These are phyloP conservation scores for Chalara sp. DNA, from an alignment of 2,329 filamentous ascomycete genomes.

Conservation along the genomic window DNA sequence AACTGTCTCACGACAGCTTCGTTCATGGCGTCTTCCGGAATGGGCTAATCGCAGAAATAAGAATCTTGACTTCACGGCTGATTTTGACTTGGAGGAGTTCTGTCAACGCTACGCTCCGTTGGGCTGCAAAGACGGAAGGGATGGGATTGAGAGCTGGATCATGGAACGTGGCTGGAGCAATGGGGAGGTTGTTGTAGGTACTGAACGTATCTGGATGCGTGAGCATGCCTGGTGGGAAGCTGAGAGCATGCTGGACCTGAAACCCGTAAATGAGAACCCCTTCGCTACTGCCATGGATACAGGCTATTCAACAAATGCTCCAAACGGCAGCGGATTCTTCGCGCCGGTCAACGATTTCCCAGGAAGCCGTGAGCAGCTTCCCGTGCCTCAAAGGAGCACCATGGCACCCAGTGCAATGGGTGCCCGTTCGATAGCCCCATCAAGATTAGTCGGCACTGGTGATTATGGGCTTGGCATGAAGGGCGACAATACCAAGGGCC, in stretches of 20 bases:
- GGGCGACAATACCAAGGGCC: conserved; percentile 70
- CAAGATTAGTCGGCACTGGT: conserved; percentile 53
- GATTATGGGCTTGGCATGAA: conserved; percentile 88
- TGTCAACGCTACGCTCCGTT: conserved; percentile 72
- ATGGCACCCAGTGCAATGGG: conserved; percentile 40
- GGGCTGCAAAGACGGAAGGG: conserved; percentile 82
- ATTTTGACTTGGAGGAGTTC: conserved; percentile 94
- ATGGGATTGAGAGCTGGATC: conserved; percentile 91
- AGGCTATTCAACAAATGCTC: conserved; percentile 39
- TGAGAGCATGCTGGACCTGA: conserved; percentile 89
- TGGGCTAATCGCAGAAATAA: conserved; percentile 94
- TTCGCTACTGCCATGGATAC: conserved; percentile 42
- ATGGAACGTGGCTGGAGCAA: conserved; percentile 97
- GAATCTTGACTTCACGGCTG: conserved; percentile 88
- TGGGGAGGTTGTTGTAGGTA: conserved; percentile 86
- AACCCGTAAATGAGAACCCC: conserved; percentile 34
- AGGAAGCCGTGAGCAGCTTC: conserved; percentile 66
- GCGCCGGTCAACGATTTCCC: conserved; percentile 54
- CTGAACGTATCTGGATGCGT: conserved; percentile 91
- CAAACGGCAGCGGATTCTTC: conserved; percentile 62
- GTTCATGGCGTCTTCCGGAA: conserved; percentile 88
- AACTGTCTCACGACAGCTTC: conserved; percentile 84
- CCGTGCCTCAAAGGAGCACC: conserved; percentile 30
- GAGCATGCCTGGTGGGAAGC: conserved; percentile 97
- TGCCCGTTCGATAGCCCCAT: conserved; percentile 56